These are phyloP conservation scores for Narthecium ossifragum DNA, from an alignment of 106 monocot genomes.

Conservation along the genomic window DNA sequence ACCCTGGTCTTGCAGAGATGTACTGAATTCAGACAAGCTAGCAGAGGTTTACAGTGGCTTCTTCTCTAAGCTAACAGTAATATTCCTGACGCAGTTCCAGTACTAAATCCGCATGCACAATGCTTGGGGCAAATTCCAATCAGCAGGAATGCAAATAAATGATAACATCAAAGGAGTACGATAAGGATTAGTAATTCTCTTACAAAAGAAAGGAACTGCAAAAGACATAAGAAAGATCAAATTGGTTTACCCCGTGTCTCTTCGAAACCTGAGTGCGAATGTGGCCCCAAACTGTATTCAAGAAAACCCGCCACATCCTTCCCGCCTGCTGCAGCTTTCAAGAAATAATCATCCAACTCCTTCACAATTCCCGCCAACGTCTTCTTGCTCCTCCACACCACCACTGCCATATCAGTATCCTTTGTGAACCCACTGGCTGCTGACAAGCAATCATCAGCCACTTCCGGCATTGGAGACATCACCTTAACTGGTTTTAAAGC, in stretches of 20 bases:
- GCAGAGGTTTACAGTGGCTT: no score
- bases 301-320: slow-evolving; percentile 48
- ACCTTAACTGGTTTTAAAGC: slow-evolving; percentile 15
- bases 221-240: neutral
- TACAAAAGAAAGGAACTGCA: neutral
- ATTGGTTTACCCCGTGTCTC: slow-evolving; percentile 31
- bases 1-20: no score
- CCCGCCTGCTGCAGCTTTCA: slow-evolving; percentile 83
- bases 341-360: slow-evolving; percentile 89
- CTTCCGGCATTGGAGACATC: slow-evolving; percentile 5
- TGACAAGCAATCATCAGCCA: slow-evolving; percentile 50
- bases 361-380: slow-evolving; percentile 59
- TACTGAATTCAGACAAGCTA: no score
- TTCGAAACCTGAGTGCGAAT: slow-evolving; percentile 18
- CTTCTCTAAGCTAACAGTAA: no score
- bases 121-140: no score
- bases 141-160: no score
- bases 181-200: no score
- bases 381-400: slow-evolving; percentile 60
- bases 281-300: slow-evolving; percentile 30
- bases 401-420: slow-evolving; percentile 43
- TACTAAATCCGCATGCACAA: no score
- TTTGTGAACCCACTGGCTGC: slow-evolving; percentile 53
- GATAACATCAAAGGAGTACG: no score
- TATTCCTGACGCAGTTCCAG: no score